Evolutionary conservation across 257 asterid genomes (phyloP).

Genomic region (Pogostemon cablin): DNA sequence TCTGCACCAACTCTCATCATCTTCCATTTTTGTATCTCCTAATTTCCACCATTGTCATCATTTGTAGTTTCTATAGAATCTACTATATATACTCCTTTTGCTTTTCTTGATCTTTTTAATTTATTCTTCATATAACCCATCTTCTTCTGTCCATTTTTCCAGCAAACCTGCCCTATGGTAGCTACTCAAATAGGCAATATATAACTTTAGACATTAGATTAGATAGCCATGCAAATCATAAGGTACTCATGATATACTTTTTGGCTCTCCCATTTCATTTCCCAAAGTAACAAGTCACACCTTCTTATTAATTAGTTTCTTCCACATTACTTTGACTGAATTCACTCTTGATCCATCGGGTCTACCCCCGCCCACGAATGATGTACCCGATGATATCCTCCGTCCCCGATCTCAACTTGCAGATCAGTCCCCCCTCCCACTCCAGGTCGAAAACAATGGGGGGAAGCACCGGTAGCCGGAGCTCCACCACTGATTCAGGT

Average conservation of each 20-base stretch:
- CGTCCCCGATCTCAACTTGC: slow-evolving; percentile 75
- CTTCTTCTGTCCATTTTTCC: too few species aligned
- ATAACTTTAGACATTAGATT: not conserved
- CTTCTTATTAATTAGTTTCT: too few species aligned
- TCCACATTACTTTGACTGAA: too few species aligned
- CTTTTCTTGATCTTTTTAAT: too few species aligned
- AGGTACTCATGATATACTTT: slow-evolving; percentile 52
- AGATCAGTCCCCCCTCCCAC: slow-evolving; percentile 61
- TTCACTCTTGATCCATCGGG: too few species aligned
- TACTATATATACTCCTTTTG: too few species aligned
- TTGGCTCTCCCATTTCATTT: slow-evolving; percentile 24
- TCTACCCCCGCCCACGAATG: too few species aligned
- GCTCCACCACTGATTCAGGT: slow-evolving; percentile 52
- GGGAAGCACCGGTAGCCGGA: too few species aligned
- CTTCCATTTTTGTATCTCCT: slow-evolving; percentile 24
- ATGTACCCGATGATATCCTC: slow-evolving; percentile 44
- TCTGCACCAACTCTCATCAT: slow-evolving; percentile 23
- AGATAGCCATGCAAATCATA: slow-evolving; percentile 57
- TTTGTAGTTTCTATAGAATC: not conserved
- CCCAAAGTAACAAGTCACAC: slow-evolving; percentile 10
- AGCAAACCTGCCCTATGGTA: too few species aligned
- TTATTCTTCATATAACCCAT: too few species aligned
- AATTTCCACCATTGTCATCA: slow-evolving; percentile 28
- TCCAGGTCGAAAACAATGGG: not conserved
- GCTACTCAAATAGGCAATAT: too few species aligned